phyloP scores from a whole-genome alignment of 768 basidiomycete species.

The Coprinopsis strossmayeri region DNA sequence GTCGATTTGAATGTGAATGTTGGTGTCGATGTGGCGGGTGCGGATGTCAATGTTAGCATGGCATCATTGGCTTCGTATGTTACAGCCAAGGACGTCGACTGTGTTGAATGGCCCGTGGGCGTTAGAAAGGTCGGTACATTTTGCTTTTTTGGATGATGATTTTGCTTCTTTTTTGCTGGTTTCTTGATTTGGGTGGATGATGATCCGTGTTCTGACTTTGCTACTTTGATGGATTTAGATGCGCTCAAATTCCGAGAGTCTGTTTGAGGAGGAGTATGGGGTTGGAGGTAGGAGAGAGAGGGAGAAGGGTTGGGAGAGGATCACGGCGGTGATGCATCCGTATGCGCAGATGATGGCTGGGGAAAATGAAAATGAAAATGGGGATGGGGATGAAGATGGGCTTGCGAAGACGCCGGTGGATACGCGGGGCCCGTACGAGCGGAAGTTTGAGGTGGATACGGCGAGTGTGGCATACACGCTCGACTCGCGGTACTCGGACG shows the following conservation, averaged over 20 bases:
- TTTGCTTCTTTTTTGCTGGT: neutral
- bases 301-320: too few species aligned
- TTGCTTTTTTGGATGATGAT: neutral
- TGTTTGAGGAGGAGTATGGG: too few species aligned
- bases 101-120: neutral
- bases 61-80: neutral
- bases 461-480: neutral
- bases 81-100: neutral
- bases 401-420: neutral
- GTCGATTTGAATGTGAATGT: too few species aligned
- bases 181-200: too few species aligned
- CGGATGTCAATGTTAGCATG: neutral
- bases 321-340: too few species aligned
- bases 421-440: neutral
- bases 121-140: neutral
- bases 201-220: too few species aligned
- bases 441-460: neutral
- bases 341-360: neutral
- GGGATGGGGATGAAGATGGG: neutral
- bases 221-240: too few species aligned
- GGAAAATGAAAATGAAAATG: neutral
- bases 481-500: neutral
- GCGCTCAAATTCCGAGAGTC: too few species aligned
- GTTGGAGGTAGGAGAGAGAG: too few species aligned
- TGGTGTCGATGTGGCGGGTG: too few species aligned